Conservation (phyloP, 1,139 yeast genomes). For the Lodderomyces oxycetoniae region DNA sequence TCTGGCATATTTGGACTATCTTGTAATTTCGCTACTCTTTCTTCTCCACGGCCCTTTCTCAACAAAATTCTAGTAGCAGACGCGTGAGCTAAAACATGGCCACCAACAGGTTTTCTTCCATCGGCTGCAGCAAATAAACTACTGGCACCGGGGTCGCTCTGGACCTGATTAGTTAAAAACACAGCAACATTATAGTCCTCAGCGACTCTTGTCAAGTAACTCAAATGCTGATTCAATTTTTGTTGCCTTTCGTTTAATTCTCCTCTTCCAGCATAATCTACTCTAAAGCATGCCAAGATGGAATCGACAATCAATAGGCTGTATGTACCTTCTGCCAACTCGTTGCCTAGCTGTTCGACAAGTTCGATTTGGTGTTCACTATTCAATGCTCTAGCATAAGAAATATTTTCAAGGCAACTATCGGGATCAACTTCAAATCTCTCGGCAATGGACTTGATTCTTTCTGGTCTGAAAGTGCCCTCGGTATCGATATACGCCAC, state of each 20-base stretch:
- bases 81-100: conserved; percentile 61
- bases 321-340: conserved; percentile 47
- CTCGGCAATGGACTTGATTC: conserved; percentile 51
- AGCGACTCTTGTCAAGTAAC: conserved; percentile 47
- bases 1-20: conserved; percentile 65
- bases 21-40: conserved; percentile 57
- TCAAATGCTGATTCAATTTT: conserved; percentile 52
- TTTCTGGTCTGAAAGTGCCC: conserved; percentile 56
- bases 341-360: conserved; percentile 47
- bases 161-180: conserved; percentile 59
- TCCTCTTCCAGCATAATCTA: conserved; percentile 57
- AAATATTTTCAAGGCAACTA: conserved; percentile 47
- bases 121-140: conserved; percentile 61
- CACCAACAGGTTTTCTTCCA: conserved; percentile 64
- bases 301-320: conserved; percentile 47
- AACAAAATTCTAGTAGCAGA: conserved; percentile 56
- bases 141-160: conserved; percentile 66
- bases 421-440: conserved; percentile 53
- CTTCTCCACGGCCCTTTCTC: conserved; percentile 62
- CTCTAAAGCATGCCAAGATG: conserved; percentile 59
- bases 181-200: conserved; percentile 60
- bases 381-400: conserved; percentile 56
- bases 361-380: conserved; percentile 60
- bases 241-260: conserved; percentile 60
- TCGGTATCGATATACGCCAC: conserved; percentile 60